phyloP scores from a whole-genome alignment of 345 rosid species.

The Reutealis trisperma region DNA sequence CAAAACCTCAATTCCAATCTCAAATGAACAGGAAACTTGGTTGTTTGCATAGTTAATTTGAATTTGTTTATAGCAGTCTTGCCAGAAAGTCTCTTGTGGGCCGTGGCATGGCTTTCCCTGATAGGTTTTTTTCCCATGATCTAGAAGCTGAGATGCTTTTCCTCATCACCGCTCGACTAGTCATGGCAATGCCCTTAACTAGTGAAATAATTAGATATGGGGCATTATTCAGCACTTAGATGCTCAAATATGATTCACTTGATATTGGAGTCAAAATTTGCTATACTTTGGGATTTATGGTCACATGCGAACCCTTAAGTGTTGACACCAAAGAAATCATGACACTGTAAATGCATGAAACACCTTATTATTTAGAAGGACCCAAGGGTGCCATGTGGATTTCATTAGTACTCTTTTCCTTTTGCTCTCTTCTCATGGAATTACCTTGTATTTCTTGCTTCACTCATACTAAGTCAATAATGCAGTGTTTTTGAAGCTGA shows the following conservation, averaged over 20 bases:
- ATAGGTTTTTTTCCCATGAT: neutral
- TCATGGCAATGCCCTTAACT: neutral
- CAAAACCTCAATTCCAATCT: neutral
- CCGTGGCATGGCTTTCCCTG: neutral
- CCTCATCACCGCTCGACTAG: neutral
- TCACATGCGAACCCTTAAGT: neutral
- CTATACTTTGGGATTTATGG: neutral
- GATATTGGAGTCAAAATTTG: neutral
- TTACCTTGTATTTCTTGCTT: neutral
- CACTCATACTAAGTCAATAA: neutral
- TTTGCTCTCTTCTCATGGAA: neutral
- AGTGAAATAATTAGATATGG: neutral
- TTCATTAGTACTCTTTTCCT: neutral
- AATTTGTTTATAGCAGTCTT: neutral
- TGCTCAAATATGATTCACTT: neutral
- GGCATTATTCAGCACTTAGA: neutral
- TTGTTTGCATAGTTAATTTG: neutral
- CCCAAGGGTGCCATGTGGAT: neutral
- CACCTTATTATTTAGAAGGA: neutral
- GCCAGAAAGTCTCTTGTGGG: neutral
- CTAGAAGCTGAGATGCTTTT: too few relatives aligned
- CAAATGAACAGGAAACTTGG: neutral
- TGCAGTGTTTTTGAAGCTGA: constrained; percentile 27
- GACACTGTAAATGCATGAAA: too few relatives aligned
- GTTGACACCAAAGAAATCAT: neutral